Evolutionary conservation across 2,329 filamentous ascomycete species (phyloP).

Genomic region (Neobulgaria alba): DNA sequence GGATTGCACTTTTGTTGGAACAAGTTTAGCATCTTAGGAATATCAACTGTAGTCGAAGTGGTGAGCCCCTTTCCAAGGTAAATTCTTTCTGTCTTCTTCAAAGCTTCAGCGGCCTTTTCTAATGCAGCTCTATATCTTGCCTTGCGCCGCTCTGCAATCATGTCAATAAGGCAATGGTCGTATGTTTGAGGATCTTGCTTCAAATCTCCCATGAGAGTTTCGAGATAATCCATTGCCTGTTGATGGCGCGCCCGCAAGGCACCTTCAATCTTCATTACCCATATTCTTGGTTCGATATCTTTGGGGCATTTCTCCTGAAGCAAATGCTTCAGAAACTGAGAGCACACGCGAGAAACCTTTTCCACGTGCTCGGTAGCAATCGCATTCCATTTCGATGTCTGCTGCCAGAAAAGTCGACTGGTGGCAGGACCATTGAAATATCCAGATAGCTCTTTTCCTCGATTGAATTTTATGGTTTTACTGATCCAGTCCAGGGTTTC

Average conservation of each 20-base stretch:
- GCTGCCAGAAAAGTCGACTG: slow-evolving; percentile 35
- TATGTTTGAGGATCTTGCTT: slow-evolving; percentile 29
- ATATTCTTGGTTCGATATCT: slow-evolving; percentile 15
- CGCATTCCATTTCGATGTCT: slow-evolving; percentile 29
- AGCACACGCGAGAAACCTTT: slow-evolving; percentile 13
- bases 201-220: slow-evolving; percentile 24
- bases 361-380: slow-evolving; percentile 24
- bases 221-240: slow-evolving; percentile 23
- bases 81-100: neutral
- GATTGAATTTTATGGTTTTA: slow-evolving; percentile 20
- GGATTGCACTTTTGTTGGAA: slow-evolving; percentile 8
- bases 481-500: slow-evolving; percentile 23
- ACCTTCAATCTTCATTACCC: slow-evolving; percentile 12
- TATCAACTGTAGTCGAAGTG: neutral
- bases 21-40: slow-evolving; percentile 4
- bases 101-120: neutral
- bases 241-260: slow-evolving; percentile 11
- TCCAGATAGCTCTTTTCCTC: too few relatives aligned
- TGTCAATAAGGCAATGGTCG: slow-evolving; percentile 31
- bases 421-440: too few relatives aligned
- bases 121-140: slow-evolving; percentile 4
- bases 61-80: neutral
- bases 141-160: slow-evolving; percentile 18
- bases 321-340: slow-evolving; percentile 15
- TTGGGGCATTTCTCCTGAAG: slow-evolving; percentile 14